phyloP scores from a whole-genome alignment of 2,329 filamentous ascomycete species.

The Colletotrichum australisinense region DNA sequence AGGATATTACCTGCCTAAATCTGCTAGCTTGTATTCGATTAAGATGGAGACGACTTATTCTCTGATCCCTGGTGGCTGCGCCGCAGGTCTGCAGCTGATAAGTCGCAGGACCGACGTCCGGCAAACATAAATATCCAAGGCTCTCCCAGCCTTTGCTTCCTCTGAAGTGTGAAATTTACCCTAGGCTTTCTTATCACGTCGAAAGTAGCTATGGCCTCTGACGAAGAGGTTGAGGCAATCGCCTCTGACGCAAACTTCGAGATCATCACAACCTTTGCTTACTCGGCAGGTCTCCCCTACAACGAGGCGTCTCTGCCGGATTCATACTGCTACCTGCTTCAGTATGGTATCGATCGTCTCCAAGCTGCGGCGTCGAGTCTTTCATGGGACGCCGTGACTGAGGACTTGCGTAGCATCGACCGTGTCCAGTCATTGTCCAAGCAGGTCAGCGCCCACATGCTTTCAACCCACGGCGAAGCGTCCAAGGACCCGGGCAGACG shows the following conservation, averaged over 20 bases:
- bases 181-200: neutral
- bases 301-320: neutral
- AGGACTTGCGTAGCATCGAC: neutral
- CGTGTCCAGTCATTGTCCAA: neutral
- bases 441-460: neutral
- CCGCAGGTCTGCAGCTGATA: neutral
- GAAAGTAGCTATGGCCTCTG: neutral
- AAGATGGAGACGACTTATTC: neutral
- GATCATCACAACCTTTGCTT: constrained; percentile 8
- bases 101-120: neutral
- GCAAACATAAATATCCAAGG: neutral
- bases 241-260: constrained; percentile 1
- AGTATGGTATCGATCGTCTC: neutral
- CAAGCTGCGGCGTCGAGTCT: neutral
- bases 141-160: neutral
- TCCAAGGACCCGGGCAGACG: neutral
- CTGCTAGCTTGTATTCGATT: neutral
- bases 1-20: constrained; percentile 8
- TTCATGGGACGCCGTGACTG: neutral
- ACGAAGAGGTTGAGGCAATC: neutral
- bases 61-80: neutral
- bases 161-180: neutral
- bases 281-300: neutral
- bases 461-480: neutral
- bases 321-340: neutral